These are phyloP conservation scores for Leucocoprinus sp. DNA, from an alignment of 768 basidiomycete species.

Conservation along the genomic window DNA sequence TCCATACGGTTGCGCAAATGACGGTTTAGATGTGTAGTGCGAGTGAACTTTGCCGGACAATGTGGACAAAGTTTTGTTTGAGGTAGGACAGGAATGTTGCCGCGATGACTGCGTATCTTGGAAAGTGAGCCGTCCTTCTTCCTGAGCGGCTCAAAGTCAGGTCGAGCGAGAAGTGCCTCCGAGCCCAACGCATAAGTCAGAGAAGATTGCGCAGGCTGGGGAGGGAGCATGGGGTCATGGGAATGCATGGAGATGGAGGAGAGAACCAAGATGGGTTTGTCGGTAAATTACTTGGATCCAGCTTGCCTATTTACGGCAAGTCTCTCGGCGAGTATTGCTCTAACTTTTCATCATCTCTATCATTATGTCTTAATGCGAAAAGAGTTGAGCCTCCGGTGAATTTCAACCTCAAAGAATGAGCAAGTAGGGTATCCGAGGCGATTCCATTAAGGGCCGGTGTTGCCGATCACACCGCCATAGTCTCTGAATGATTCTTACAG, in stretches of 20 bases:
- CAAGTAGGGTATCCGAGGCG: neutral
- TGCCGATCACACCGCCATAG: no score
- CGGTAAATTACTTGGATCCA: neutral
- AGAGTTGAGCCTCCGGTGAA: neutral
- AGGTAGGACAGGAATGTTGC: slow-evolving; percentile 53
- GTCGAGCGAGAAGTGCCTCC: slow-evolving; percentile 11
- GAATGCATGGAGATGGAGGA: slow-evolving; percentile 3
- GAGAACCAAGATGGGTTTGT: neutral
- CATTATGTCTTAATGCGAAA: neutral
- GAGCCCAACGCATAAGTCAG: slow-evolving; percentile 3
- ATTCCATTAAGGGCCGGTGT: no score
- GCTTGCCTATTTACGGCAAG: slow-evolving; percentile 6
- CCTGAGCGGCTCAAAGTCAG: slow-evolving; percentile 17
- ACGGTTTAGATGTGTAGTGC: slow-evolving; percentile 56
- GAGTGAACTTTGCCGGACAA: slow-evolving; percentile 59
- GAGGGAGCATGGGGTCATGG: neutral
- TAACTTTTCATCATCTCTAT: neutral
- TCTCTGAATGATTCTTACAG: no score
- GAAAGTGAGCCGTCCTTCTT: slow-evolving; percentile 42
- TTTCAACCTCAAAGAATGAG: neutral
- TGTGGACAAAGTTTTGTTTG: slow-evolving; percentile 56
- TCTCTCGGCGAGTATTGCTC: neutral
- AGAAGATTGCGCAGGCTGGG: slow-evolving; percentile 1
- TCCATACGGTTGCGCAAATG: slow-evolving; percentile 51
- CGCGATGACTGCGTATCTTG: slow-evolving; percentile 54